Evolutionary conservation across 352 stramenopile genomes (phyloP).

Genomic region (Poterioochromonas sp.): DNA sequence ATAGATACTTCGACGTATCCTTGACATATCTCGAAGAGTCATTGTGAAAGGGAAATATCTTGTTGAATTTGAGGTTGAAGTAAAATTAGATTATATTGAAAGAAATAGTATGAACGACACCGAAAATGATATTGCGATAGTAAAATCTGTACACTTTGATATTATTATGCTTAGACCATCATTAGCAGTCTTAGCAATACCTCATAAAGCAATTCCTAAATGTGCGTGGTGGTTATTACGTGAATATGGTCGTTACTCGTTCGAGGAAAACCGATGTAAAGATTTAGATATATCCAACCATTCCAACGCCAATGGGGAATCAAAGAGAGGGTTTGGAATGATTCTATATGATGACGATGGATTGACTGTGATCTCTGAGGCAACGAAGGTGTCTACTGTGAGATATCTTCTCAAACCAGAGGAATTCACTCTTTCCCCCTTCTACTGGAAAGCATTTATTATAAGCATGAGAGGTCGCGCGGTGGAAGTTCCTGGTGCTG

Average conservation of each 20-base stretch:
- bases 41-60: too few species aligned
- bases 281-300: background rate
- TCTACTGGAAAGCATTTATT: slow-evolving; percentile 4
- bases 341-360: slow-evolving; percentile 26
- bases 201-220: slow-evolving; percentile 13
- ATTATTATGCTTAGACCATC: background rate
- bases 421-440: slow-evolving; percentile 4
- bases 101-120: too few species aligned
- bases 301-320: background rate
- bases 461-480: background rate
- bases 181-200: background rate
- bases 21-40: too few species aligned
- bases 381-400: background rate
- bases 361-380: background rate
- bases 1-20: too few species aligned
- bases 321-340: background rate
- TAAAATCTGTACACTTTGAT: background rate
- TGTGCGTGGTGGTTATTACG: slow-evolving; percentile 21
- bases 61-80: too few species aligned
- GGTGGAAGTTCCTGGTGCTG: slow-evolving; percentile 5
- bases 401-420: background rate
- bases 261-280: background rate
- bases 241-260: background rate
- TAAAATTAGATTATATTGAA: too few species aligned
- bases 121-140: too few species aligned